These are phyloP conservation scores for Rhizopogon roseolus DNA, from an alignment of 768 basidiomycete species.

Conservation along the genomic window DNA sequence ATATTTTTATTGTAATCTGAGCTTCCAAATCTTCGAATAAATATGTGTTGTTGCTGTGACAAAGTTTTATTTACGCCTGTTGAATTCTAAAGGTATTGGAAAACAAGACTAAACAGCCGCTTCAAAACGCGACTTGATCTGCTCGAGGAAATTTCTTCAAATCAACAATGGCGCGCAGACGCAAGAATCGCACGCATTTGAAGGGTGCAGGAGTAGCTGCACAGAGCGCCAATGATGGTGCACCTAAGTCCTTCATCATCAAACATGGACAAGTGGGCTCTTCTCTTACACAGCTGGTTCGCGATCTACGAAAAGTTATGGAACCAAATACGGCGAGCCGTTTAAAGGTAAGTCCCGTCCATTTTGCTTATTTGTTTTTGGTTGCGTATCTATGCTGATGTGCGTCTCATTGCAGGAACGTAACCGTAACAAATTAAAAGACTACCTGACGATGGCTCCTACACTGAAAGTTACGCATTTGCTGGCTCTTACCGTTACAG, in stretches of 20 bases:
- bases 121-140: background rate
- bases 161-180: conserved; percentile 57
- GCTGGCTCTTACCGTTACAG: conserved; percentile 85
- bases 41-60: background rate
- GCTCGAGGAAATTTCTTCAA: conserved; percentile 3
- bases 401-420: conserved; percentile 63
- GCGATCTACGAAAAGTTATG: conserved; percentile 93
- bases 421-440: conserved; percentile 84
- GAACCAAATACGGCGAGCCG: conserved; percentile 96
- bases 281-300: conserved; percentile 83
- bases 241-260: conserved; percentile 93
- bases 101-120: conserved; percentile 23
- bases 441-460: conserved; percentile 90
- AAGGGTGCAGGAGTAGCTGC: conserved; percentile 45
- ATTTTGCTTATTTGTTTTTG: background rate
- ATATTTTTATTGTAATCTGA: conserved; percentile 9
- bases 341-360: conserved; percentile 51
- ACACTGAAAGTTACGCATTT: conserved; percentile 89
- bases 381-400: conserved; percentile 6
- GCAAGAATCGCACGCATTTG: conserved; percentile 80
- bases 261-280: conserved; percentile 92
- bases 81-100: conserved; percentile 3
- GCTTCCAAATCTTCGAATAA: background rate
- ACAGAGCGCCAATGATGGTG: conserved; percentile 27
- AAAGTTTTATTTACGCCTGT: background rate